phyloP scores from a whole-genome alignment of 148 eudicot genomes.

The Dysphania ambrosioides region DNA sequence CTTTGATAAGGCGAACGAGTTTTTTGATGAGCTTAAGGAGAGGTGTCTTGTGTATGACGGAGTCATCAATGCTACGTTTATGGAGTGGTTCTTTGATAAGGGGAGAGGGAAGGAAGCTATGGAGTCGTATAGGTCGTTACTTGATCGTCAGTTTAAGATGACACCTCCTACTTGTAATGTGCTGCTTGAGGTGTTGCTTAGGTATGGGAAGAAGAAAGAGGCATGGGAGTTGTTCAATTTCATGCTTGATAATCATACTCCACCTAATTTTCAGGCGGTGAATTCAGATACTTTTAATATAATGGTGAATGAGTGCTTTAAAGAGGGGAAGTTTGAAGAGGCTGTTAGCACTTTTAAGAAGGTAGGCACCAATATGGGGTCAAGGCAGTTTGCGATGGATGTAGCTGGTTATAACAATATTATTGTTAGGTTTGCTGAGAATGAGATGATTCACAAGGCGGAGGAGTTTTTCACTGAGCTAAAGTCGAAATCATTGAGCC shows the following conservation, averaged over 20 bases:
- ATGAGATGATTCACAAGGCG: slow-evolving; percentile 72
- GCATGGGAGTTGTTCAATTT: slow-evolving; percentile 42
- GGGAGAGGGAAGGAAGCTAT: slow-evolving; percentile 76
- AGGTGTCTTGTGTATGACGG: slow-evolving; percentile 81
- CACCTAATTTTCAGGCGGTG: slow-evolving; percentile 47
- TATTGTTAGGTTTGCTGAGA: slow-evolving; percentile 59
- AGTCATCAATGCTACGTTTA: slow-evolving; percentile 67
- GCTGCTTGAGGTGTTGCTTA: slow-evolving; percentile 57
- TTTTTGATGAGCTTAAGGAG: slow-evolving; percentile 77
- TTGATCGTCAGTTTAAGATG: slow-evolving; percentile 61
- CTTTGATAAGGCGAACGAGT: slow-evolving; percentile 67
- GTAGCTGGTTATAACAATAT: slow-evolving; percentile 78
- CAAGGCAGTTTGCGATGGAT: slow-evolving; percentile 88
- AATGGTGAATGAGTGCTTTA: slow-evolving; percentile 47
- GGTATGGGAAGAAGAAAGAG: slow-evolving; percentile 45
- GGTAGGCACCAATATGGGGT: slow-evolving; percentile 46
- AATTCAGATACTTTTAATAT: slow-evolving; percentile 40
- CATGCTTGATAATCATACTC: slow-evolving; percentile 44
- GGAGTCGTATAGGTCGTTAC: slow-evolving; percentile 65
- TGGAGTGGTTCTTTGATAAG: slow-evolving; percentile 72
- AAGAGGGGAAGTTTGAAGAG: slow-evolving; percentile 51
- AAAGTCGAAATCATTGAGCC: slow-evolving; percentile 61
- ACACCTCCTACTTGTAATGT: slow-evolving; percentile 82
- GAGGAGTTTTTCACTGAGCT: slow-evolving; percentile 62
- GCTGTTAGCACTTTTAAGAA: slow-evolving; percentile 68